Evolutionary conservation across 805 yeast genomes (phyloP).

Genomic region (Metschnikowia arizonensis): DNA sequence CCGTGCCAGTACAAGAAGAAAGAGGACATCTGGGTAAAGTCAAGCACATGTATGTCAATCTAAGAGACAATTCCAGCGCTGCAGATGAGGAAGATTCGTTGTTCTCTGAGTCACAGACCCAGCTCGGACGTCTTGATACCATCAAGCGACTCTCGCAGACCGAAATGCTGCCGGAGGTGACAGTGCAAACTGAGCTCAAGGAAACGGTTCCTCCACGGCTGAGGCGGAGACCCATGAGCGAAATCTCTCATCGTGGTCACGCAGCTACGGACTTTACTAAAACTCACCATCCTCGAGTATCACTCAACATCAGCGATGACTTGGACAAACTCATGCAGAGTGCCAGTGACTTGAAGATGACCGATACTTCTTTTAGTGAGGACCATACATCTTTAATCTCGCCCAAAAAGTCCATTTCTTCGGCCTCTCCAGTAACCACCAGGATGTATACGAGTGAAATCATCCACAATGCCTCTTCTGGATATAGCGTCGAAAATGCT

Average conservation of each 20-base stretch:
- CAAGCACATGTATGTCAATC: slow-evolving; percentile 12
- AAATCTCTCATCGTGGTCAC: slow-evolving; percentile 8
- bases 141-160: slow-evolving; percentile 12
- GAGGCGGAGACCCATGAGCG: slow-evolving; percentile 35
- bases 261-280: background rate
- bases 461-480: background rate
- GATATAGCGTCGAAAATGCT: background rate
- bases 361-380: background rate
- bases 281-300: slow-evolving; percentile 15
- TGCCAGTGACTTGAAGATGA: slow-evolving; percentile 19
- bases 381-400: background rate
- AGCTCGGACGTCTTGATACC: slow-evolving; percentile 22
- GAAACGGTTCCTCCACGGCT: slow-evolving; percentile 39
- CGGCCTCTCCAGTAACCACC: background rate
- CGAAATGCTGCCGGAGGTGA: slow-evolving; percentile 24
- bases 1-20: slow-evolving; percentile 10
- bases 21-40: slow-evolving; percentile 9
- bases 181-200: slow-evolving; percentile 34
- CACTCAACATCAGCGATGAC: slow-evolving; percentile 33
- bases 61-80: background rate
- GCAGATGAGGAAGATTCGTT: slow-evolving; percentile 14
- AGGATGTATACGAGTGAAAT: background rate
- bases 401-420: background rate
- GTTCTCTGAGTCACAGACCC: slow-evolving; percentile 16
- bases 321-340: slow-evolving; percentile 37